These are phyloP conservation scores for Ustilago xerochloae DNA, from an alignment of 1,284 basidiomycete genomes.

Conservation along the genomic window DNA sequence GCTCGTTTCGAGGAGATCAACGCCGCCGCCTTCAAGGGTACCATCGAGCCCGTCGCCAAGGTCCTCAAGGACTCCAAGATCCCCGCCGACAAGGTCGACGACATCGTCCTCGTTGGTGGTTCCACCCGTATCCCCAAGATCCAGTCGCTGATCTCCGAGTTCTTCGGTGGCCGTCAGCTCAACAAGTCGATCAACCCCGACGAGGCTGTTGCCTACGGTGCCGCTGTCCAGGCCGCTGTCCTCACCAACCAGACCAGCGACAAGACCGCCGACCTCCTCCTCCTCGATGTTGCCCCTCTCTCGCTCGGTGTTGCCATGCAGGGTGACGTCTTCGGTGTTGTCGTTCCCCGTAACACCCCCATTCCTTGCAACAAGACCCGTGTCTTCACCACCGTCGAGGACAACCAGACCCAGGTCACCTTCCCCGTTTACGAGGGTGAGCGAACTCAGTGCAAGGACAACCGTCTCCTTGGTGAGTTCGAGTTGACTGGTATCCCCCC, in stretches of 20 bases:
- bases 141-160: constrained; percentile 96
- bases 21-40: constrained; percentile 91
- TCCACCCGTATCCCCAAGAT: constrained; percentile 99
- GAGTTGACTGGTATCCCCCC: constrained; percentile 68
- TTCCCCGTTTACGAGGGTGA: constrained; percentile 69
- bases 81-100: constrained; percentile 94
- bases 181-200: constrained; percentile 85
- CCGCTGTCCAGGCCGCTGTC: constrained; percentile 68
- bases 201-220: constrained; percentile 71
- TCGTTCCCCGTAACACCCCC: constrained; percentile 68
- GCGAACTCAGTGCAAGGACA: constrained; percentile 69
- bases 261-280: constrained; percentile 68
- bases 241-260: constrained; percentile 68
- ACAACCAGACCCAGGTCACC: constrained; percentile 68
- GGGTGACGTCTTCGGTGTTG: constrained; percentile 68
- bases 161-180: constrained; percentile 94
- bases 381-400: constrained; percentile 68
- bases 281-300: constrained; percentile 68
- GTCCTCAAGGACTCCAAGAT: constrained; percentile 99
- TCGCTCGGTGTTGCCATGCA: constrained; percentile 69
- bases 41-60: constrained; percentile 97
- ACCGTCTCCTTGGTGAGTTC: constrained; percentile 68
- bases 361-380: constrained; percentile 68
- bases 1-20: constrained; percentile 99
- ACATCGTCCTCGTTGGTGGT: constrained; percentile 99